Evolutionary conservation across 1,284 basidiomycete species (phyloP).

Genomic region (Rhodofomes roseus): DNA sequence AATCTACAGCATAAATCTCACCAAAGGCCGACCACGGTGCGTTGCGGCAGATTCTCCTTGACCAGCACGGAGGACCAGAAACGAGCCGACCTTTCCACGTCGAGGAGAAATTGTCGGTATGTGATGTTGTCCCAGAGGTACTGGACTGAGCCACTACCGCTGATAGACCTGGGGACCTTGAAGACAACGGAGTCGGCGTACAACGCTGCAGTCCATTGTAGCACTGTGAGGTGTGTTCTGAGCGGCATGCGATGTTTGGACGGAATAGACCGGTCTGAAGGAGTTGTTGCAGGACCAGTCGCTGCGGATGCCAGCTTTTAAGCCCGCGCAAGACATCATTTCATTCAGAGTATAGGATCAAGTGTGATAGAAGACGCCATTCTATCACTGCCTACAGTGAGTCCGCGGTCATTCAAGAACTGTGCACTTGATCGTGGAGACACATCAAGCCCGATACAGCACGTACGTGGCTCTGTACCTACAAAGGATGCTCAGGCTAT

Average conservation of each 20-base stretch:
- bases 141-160: slow-evolving; percentile 30
- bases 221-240: slow-evolving; percentile 45
- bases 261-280: slow-evolving; percentile 7
- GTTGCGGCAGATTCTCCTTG: slow-evolving; percentile 38
- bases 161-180: slow-evolving; percentile 39
- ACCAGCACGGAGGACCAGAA: slow-evolving; percentile 50
- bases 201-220: slow-evolving; percentile 41
- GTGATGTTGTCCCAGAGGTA: slow-evolving; percentile 46
- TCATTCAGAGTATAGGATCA: neutral
- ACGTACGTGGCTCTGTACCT: neutral
- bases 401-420: neutral
- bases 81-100: slow-evolving; percentile 49
- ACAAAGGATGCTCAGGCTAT: neutral
- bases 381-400: neutral
- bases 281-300: neutral
- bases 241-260: slow-evolving; percentile 16
- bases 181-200: slow-evolving; percentile 47
- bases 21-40: slow-evolving; percentile 67
- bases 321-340: neutral
- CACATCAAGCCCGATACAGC: neutral
- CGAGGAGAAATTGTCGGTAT: slow-evolving; percentile 46
- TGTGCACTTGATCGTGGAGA: neutral
- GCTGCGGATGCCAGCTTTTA: neutral
- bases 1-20: slow-evolving; percentile 27
- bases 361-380: neutral